Base-by-base conservation (phyloP, 164 flowering plant species). In the Aristolochia fimbriata region DNA sequence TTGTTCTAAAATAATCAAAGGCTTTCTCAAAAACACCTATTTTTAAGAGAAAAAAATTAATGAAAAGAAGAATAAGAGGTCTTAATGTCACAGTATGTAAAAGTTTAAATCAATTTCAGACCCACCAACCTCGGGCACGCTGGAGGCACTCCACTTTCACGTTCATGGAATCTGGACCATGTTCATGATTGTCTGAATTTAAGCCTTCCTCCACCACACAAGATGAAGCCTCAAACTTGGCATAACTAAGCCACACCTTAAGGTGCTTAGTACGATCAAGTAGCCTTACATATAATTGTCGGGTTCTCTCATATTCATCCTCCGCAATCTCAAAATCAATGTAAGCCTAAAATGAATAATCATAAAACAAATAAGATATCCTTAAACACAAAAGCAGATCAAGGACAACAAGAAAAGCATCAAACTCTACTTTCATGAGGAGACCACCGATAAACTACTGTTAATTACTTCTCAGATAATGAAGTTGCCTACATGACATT, bases 181-280 rank as follows among this genome's bases (percentile, higher is more conserved):
- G 78, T 60, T 79, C 86, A 15, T 25, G 21, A 37, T 62, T 13
- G 55, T 71, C 76, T n/a, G 70, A 25, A 51, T 27, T 70, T 24
- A 45, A 61, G 12, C 30, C 67, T 57, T 71, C 70, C 37, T 79
- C 83, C 46, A 70, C 85, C 59, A 70, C 62, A 22, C 81, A 76
- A 70, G 58, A 47, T 58, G 92, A 71, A 52, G 87, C 89, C 75
- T 88, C 97, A 73, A 94, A 94, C 47, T 86, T 85, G 0, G 96
- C 96, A 72, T 76, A 90, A 57, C 97, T 91, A 21, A 88, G 74
- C 99, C 99, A 94, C 17, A 91, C 99, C 68, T 94, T 94, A 62
- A 88, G 62, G 68, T 94, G 93, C 63, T 91, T 91, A 31, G 99
- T 94, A 13, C 99, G 76, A 59, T 90, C 86, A 2, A 93, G 77